Conservation (phyloP, 352 stramenopile species). For the Pythium sukuiense region DNA sequence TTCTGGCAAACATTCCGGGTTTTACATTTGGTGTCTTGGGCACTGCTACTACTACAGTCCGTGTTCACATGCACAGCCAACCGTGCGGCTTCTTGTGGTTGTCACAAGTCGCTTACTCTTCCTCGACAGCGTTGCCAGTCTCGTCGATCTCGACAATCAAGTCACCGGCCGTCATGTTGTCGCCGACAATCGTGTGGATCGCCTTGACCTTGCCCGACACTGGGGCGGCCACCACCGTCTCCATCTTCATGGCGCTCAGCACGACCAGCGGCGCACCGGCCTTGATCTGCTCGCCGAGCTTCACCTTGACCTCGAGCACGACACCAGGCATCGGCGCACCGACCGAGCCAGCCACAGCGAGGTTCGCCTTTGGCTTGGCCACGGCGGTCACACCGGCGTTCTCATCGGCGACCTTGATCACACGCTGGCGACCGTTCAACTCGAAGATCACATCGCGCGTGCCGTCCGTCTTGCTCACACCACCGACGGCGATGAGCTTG, state of each 20-base stretch:
- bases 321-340: slow-evolving; percentile 97
- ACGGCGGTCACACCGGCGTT: slow-evolving; percentile 59
- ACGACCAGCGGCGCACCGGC: slow-evolving; percentile 92
- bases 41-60: slow-evolving; percentile 1
- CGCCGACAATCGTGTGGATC: slow-evolving; percentile 91
- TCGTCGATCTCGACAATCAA: slow-evolving; percentile 96
- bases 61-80: background rate
- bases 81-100: background rate
- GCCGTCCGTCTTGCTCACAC: slow-evolving; percentile 88
- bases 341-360: slow-evolving; percentile 76
- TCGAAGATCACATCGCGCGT: slow-evolving; percentile 96
- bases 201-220: slow-evolving; percentile 89
- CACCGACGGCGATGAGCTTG: slow-evolving; percentile 91
- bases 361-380: slow-evolving; percentile 87
- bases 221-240: slow-evolving; percentile 93
- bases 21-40: background rate
- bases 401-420: slow-evolving; percentile 93
- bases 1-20: background rate
- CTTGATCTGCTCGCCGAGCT: slow-evolving; percentile 92
- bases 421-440: slow-evolving; percentile 93
- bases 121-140: slow-evolving; percentile 53
- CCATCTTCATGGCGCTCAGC: slow-evolving; percentile 99
- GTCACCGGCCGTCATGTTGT: slow-evolving; percentile 94
- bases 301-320: slow-evolving; percentile 95
- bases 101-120: slow-evolving; percentile 20